Percentiles rank a stretch among this genome's conserved stretches.
Conservation (phyloP, 345 rosid genomes). For the Citrus cavaleriei region DNA sequence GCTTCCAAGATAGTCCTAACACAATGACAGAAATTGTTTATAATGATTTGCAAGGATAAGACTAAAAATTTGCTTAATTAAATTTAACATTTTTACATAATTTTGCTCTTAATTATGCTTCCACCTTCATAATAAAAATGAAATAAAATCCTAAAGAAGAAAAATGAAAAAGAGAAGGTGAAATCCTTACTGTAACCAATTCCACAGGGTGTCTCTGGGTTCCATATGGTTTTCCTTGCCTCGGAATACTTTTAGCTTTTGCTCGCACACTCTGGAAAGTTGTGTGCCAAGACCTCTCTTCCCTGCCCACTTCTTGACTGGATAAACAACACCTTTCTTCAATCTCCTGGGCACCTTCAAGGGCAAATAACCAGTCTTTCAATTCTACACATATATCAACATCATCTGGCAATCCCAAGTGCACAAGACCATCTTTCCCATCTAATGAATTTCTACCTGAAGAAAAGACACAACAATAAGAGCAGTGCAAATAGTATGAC, state of each 20-base stretch:
- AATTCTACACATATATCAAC: slow-evolving; percentile 75
- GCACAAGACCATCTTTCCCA: slow-evolving; percentile 43
- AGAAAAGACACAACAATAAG: slow-evolving; percentile 16
- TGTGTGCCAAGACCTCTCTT: slow-evolving; percentile 88
- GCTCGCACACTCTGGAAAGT: slow-evolving; percentile 63
- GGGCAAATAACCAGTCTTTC: slow-evolving; percentile 95
- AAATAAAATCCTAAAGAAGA: neutral
- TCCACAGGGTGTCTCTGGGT: slow-evolving; percentile 62
- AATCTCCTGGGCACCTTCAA: slow-evolving; percentile 78
- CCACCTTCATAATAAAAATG: neutral
- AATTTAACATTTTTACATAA: neutral
- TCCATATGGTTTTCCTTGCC: slow-evolving; percentile 34
- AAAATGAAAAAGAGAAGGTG: neutral
- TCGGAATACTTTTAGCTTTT: slow-evolving; percentile 47
- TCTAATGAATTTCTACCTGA: slow-evolving; percentile 48
- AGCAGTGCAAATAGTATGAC: neutral
- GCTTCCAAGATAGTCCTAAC: neutral
- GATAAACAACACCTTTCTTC: slow-evolving; percentile 55
- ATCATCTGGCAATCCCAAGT: slow-evolving; percentile 76
- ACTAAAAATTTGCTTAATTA: neutral
- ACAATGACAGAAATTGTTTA: neutral
- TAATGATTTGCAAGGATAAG: neutral
- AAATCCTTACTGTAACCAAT: slow-evolving; percentile 56
- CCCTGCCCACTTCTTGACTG: slow-evolving; percentile 50
- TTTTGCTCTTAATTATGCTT: neutral